A percentile compares a stretch with the other conserved stretches of the same genome.
These are phyloP conservation scores for Nitzschia sp. DNA, from an alignment of 108 stramenopile genomes.

Conservation along the genomic window DNA sequence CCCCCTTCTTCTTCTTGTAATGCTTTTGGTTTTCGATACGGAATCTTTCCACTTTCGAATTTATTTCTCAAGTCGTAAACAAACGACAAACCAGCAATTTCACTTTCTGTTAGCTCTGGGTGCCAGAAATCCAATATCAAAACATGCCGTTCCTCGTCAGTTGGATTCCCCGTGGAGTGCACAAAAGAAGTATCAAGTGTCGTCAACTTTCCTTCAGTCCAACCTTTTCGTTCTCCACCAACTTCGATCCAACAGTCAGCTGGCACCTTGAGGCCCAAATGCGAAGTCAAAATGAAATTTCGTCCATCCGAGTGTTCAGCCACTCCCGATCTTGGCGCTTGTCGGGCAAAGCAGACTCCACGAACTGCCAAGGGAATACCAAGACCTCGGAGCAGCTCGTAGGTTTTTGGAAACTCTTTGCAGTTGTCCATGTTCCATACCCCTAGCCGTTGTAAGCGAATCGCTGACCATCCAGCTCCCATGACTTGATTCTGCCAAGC, in stretches of 20 bases:
- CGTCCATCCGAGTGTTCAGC: constrained; percentile 88
- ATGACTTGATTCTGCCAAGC: constrained; percentile 88
- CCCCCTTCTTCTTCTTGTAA: constrained; percentile 35
- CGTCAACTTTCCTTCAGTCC: constrained; percentile 76
- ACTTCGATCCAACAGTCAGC: constrained; percentile 84
- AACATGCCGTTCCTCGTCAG: constrained; percentile 83
- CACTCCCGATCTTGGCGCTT: constrained; percentile 83
- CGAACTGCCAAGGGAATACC: constrained; percentile 91
- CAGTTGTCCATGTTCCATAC: constrained; percentile 90
- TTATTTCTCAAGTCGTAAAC: constrained; percentile 87
- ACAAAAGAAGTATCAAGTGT: constrained; percentile 92
- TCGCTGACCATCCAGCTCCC: constrained; percentile 91
- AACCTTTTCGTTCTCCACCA: constrained; percentile 64
- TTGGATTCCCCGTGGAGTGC: constrained; percentile 89
- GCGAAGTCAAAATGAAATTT: constrained; percentile 92
- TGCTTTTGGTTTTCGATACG: constrained; percentile 69
- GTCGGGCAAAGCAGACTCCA: constrained; percentile 94
- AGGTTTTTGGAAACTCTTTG: constrained; percentile 83
- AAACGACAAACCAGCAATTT: constrained; percentile 74
- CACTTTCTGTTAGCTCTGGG: constrained; percentile 83
- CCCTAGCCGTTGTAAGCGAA: constrained; percentile 88
- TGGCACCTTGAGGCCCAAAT: constrained; percentile 84
- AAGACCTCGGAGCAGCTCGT: constrained; percentile 67
- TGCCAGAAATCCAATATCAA: constrained; percentile 97
- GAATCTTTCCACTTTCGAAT: constrained; percentile 82